Conservation (phyloP, 2,329 filamentous ascomycete genomes). For the Exserohilum turcica region DNA sequence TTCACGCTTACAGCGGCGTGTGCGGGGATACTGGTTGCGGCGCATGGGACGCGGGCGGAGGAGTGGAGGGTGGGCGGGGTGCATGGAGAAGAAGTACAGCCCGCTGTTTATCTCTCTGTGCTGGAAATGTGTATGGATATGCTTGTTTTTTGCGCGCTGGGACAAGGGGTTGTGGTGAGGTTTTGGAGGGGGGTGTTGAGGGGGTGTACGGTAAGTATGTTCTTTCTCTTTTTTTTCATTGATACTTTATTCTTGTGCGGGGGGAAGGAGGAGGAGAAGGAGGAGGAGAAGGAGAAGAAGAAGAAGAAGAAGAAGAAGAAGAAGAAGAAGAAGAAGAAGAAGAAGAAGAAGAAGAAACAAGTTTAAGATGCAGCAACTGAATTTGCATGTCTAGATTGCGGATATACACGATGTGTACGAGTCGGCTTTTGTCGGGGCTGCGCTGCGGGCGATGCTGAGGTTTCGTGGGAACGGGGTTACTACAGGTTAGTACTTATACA, state of each 20-base stretch:
- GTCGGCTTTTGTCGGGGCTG: not conserved
- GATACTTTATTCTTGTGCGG: not conserved
- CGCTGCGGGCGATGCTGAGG: not conserved
- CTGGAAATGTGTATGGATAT: constrained; percentile 27
- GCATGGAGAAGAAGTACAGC: constrained; percentile 12
- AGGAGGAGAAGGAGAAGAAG: too few relatives aligned
- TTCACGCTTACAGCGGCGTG: not conserved
- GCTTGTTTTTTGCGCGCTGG: constrained; percentile 25
- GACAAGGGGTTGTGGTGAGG: constrained; percentile 17
- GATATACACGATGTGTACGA: not conserved
- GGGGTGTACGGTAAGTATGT: not conserved
- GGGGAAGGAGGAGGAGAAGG: too few relatives aligned
- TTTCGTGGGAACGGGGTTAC: not conserved
- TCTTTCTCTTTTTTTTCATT: not conserved
- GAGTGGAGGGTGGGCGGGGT: not conserved
- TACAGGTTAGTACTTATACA: not conserved
- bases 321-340: too few relatives aligned
- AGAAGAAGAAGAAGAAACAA: too few relatives aligned
- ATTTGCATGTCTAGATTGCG: not conserved
- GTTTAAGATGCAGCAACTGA: too few relatives aligned
- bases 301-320: too few relatives aligned
- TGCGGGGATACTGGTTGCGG: not conserved
- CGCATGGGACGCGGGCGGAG: not conserved
- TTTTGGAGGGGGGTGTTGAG: not conserved
- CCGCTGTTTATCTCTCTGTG: constrained; percentile 28